Base-by-base conservation (phyloP, 75 land plant genomes). In the Sequoia sempervirens region DNA sequence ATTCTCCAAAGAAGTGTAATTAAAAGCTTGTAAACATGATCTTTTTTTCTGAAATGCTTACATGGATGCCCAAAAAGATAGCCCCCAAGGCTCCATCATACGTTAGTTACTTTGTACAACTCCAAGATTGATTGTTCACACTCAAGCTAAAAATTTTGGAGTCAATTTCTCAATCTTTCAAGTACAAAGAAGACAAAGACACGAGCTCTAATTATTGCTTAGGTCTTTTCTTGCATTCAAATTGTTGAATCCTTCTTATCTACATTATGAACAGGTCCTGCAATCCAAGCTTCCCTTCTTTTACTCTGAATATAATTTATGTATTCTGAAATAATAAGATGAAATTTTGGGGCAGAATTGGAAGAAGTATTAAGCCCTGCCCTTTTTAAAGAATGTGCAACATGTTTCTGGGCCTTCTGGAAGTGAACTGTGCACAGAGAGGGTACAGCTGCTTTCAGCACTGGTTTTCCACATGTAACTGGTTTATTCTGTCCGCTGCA, bases 391-490 rank as follows among this genome's bases (percentile, higher is more conserved):
- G 90, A 89, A 28, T 86, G 92, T 17, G 85, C 72, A 11, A 92
- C 82, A 80, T 88, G 87, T 76, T 84, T 94, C 83, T 92, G 94
- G 80, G 89, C 85, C 81, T 87, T 90, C 56, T 92, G 95, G 53
- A 88, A 83, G 88, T 97, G 99, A 32, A 47, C 43, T 26, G 89
- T 23, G 84, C 99, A 97, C 11, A 89, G 87, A 20, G 91, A 86
- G 81, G 97, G 97, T 30, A 87, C 84, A 9, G 91, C 85, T 47
- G 97, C 87, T 80, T 87, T 90, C 37, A 97, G 86, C 2, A 95
- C 91, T 69, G 99, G 97, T 83, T 91, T 97, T 75, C 88, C 89
- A 90, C 99, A 97, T 14, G 86, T 80, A 43, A 89, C 56, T 40
- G 87, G 87, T 15, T 95, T 95, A 85, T 73, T 85, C 73, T 89